A percentile compares a stretch with the other conserved stretches of the same genome.
Evolutionary conservation across 768 basidiomycete genomes (phyloP).

Genomic region (Suillus spraguei): DNA sequence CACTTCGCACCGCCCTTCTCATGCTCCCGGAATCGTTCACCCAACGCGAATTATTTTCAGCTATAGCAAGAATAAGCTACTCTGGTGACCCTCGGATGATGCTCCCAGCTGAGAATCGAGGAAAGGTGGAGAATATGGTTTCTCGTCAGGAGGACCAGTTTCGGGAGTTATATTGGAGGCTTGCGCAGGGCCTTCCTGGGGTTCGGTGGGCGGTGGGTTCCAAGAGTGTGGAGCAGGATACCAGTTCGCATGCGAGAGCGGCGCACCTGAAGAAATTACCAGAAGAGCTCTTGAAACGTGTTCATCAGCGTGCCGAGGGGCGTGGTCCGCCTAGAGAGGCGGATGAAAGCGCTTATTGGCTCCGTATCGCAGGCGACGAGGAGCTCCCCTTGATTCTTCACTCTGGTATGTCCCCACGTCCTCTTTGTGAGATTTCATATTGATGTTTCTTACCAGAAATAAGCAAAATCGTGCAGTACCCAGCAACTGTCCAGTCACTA

Average conservation of each 20-base stretch:
- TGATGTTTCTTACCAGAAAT: conserved; percentile 54
- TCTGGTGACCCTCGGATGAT: conserved; percentile 92
- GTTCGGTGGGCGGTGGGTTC: conserved; percentile 67
- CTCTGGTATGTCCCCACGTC: conserved; percentile 44
- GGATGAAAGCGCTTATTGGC: conserved; percentile 79
- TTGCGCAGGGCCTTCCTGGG: conserved; percentile 78
- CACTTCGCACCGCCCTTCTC: conserved; percentile 87
- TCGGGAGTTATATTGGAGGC: conserved; percentile 80
- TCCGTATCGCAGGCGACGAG: conserved; percentile 66
- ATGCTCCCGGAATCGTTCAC: conserved; percentile 82
- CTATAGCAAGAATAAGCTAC: conserved; percentile 87
- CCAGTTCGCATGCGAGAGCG: conserved; percentile 62
- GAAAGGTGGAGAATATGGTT: conserved; percentile 95
- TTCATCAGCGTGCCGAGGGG: conserved; percentile 43
- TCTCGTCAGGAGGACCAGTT: conserved; percentile 81
- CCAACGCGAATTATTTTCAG: conserved; percentile 80
- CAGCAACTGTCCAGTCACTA: conserved; percentile 80
- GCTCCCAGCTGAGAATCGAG: conserved; percentile 91
- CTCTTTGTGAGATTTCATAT: not conserved
- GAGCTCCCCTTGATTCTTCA: conserved; percentile 53
- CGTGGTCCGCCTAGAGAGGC: conserved; percentile 46
- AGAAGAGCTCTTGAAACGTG: conserved; percentile 55
- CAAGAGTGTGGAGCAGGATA: conserved; percentile 72
- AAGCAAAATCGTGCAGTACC: conserved; percentile 73
- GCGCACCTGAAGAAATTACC: conserved; percentile 83